These are phyloP conservation scores for Kondoa subrosea DNA, from an alignment of 768 basidiomycete genomes.

Conservation along the genomic window DNA sequence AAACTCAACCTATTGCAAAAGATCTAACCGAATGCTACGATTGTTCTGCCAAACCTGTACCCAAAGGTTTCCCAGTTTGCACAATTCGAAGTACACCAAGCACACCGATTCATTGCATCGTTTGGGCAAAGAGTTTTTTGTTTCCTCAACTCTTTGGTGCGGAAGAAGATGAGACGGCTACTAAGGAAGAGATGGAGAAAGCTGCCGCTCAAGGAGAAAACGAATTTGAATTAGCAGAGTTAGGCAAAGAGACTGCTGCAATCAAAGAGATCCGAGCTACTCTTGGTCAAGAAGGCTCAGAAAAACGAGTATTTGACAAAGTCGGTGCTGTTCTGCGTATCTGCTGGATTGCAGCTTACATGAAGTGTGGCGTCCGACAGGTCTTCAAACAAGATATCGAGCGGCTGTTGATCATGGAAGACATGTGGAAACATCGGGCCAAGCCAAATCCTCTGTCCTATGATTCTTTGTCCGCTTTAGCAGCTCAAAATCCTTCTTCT, in stretches of 20 bases:
- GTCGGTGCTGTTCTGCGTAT: conserved; percentile 33
- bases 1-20: conserved; percentile 87
- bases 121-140: conserved; percentile 96
- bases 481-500: conserved; percentile 21
- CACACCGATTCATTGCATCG: conserved; percentile 95
- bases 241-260: conserved; percentile 75
- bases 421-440: conserved; percentile 90
- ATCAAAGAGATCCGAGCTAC: conserved; percentile 64
- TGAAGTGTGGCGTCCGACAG: conserved; percentile 35
- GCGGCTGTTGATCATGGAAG: conserved; percentile 76
- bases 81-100: conserved; percentile 93
- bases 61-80: conserved; percentile 91
- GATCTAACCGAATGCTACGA: conserved; percentile 88
- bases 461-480: conserved; percentile 50
- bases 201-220: conserved; percentile 89
- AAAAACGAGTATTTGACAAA: conserved; percentile 66
- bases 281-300: conserved; percentile 44
- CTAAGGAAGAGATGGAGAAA: conserved; percentile 64
- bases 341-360: background rate
- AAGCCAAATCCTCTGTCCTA: conserved; percentile 71
- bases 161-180: conserved; percentile 53
- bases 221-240: conserved; percentile 71
- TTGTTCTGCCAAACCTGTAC: conserved; percentile 60
- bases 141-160: conserved; percentile 87
- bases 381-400: conserved; percentile 76